Conservation (phyloP, 257 asterid genomes). For the Plantago ovata region DNA sequence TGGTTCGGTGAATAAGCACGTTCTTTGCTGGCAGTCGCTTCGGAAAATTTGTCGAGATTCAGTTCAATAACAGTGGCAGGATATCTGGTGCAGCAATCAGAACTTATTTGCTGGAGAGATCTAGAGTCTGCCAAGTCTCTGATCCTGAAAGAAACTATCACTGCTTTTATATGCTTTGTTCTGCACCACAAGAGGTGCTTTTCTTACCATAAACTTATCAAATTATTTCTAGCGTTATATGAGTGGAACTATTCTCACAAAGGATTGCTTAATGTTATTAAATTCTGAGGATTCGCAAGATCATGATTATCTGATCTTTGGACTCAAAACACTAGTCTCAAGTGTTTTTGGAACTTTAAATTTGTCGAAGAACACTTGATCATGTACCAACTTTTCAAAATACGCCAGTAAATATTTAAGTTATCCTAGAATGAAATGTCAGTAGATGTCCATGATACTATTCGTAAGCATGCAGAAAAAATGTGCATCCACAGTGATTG, state of each 20-base stretch:
- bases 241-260: constrained; percentile 9
- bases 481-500: no score
- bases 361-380: not conserved
- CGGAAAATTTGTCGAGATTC: constrained; percentile 92
- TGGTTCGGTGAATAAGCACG: constrained; percentile 17
- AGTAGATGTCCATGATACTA: no score
- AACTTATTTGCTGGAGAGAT: constrained; percentile 89
- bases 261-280: not conserved
- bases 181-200: constrained; percentile 78
- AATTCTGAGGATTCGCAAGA: not conserved
- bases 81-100: constrained; percentile 95
- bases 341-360: not conserved
- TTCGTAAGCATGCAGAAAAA: no score
- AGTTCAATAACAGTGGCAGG: constrained; percentile 63
- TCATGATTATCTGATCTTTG: not conserved
- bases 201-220: constrained; percentile 11
- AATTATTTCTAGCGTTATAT: constrained; percentile 2
- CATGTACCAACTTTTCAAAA: not conserved
- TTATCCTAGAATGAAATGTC: no score
- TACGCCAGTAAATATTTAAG: no score
- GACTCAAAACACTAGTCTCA: not conserved
- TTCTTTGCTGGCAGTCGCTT: constrained; percentile 59
- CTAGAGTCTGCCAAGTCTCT: constrained; percentile 89
- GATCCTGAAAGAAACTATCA: constrained; percentile 97
- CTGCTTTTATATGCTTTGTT: constrained; percentile 91